Base-by-base conservation (phyloP, 2,329 filamentous ascomycete species). In the Torrubiella hemipterigena region DNA sequence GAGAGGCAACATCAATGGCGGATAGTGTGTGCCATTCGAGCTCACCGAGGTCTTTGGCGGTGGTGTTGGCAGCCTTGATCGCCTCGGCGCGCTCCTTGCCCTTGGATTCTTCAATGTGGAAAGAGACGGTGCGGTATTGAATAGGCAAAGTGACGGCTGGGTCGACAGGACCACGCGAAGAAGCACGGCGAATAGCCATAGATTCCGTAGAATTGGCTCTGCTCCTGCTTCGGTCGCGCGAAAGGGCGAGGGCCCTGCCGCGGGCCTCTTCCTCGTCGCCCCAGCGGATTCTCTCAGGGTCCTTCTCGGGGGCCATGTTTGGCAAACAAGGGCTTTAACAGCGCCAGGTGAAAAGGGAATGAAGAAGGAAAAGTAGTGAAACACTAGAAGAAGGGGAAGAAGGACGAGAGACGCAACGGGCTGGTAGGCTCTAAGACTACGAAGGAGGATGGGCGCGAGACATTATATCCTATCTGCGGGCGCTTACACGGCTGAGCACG, bases 21-120 rank as follows among this genome's bases (percentile, higher is more conserved):
- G 69, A 50, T 9, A 81, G 55, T 1, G 58, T 72, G 49, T 85
- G 80, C 75, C 79, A 81, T 44, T 82, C 73, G 30, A 83, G 61
- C 35, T 67, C 63, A 30, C 65, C 69, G 32, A 79, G 65, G 39
- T 77, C 72, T 44, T 56, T 65, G 3, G 61, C 56, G 4, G 65
- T 56, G 15, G 51, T 56, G 38, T 64, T 61, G 16, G 55, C 50
- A 30, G 61, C 63, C 19, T 55, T 50, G 14, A 40, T 39, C 4
- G 55, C 40, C 24, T 62, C 56, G 1, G 49, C 50, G 3, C 51
- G 47, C 34, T 63, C 54, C 24, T 60, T 59, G 32, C 60, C 61
- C 38, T 67, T 66, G 26, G 63, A 61, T 36, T 73, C 67, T 11
- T 67, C 63, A 42, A 76, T 71, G 30, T 72, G 61, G 39, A 66